These are phyloP conservation scores for Phialophora expanda DNA, from an alignment of 2,329 filamentous ascomycete species.

Conservation along the genomic window DNA sequence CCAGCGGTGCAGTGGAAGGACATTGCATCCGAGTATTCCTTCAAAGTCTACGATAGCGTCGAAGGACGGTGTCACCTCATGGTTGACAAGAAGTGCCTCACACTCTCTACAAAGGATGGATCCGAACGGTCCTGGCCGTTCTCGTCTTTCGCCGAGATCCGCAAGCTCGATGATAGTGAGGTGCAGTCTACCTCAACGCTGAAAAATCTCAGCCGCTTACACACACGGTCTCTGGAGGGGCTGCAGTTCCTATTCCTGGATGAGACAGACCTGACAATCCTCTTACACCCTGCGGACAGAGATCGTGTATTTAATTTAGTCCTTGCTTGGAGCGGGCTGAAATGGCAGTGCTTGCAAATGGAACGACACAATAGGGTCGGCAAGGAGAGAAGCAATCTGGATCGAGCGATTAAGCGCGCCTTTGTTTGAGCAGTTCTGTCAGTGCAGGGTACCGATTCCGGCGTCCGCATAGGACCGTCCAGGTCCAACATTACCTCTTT, in stretches of 20 bases:
- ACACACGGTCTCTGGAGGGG: constrained; percentile 20
- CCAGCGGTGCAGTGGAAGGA: not conserved
- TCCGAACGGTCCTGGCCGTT: constrained; percentile 20
- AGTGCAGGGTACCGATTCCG: not conserved
- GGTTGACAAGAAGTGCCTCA: constrained; percentile 20
- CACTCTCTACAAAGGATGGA: constrained; percentile 1
- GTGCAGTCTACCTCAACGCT: constrained; percentile 12
- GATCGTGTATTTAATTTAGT: constrained; percentile 41
- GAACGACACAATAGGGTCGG: constrained; percentile 27
- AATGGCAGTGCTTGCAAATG: constrained; percentile 38
- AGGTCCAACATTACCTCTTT: not conserved
- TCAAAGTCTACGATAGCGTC: constrained; percentile 24
- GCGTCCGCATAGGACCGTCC: not conserved
- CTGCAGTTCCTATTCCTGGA: constrained; percentile 24
- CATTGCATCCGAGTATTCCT: not conserved
- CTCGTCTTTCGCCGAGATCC: constrained; percentile 28
- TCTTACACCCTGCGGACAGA: constrained; percentile 33
- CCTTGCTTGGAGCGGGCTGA: constrained; percentile 38
- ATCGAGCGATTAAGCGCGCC: constrained; percentile 29
- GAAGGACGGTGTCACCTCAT: constrained; percentile 15
- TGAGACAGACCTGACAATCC: constrained; percentile 21
- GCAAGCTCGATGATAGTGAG: constrained; percentile 28
- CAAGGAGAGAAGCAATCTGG: constrained; percentile 26
- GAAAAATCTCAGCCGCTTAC: constrained; percentile 26
- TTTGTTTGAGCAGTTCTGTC: constrained; percentile 25